Evolutionary conservation across 83 land plant genomes (phyloP).

Genomic region (Picea abies): DNA sequence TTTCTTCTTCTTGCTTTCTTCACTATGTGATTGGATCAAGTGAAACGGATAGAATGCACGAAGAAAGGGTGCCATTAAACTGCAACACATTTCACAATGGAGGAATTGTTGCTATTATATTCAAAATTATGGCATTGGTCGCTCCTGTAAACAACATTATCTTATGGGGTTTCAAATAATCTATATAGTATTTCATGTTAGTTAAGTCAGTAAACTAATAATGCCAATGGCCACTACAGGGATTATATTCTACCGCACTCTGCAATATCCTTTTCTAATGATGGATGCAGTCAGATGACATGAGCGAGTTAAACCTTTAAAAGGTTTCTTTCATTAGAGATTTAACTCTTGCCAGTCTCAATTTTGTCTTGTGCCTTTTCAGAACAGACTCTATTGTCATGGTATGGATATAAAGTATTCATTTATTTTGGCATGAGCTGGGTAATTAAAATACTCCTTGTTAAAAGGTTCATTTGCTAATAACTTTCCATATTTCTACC

Average conservation of each 20-base stretch:
- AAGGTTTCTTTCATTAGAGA: no score
- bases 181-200: no score
- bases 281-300: not conserved
- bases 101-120: not conserved
- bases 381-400: not conserved
- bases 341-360: not conserved
- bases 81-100: not conserved
- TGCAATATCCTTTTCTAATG: not conserved
- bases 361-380: not conserved
- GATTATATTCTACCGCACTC: not conserved
- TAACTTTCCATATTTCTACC: not conserved
- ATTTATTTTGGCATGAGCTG: not conserved
- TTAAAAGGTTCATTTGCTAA: not conserved
- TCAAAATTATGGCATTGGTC: not conserved
- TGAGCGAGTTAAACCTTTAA: no score
- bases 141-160: no score
- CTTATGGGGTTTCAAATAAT: no score
- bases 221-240: no score
- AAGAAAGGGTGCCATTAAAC: not conserved
- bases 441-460: not conserved
- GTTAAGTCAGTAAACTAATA: no score
- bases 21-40: not conserved
- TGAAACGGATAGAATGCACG: not conserved
- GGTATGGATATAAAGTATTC: conserved; percentile 1
- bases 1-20: not conserved